Evolutionary conservation across 148 eudicot genomes (phyloP).

Genomic region (Linanthus parryae): DNA sequence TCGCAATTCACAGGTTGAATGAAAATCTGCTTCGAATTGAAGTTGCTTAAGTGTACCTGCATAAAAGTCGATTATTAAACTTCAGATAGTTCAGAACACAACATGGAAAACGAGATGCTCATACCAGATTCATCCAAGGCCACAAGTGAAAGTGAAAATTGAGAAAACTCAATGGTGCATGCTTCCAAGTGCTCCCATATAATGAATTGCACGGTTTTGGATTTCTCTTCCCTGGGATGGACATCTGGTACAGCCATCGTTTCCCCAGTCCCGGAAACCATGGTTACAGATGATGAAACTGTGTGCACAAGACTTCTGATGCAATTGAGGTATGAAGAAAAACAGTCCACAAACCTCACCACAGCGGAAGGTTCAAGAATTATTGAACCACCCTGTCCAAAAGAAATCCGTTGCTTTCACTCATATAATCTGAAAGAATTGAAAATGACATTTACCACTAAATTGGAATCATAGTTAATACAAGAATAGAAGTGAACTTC

Average conservation of each 20-base stretch:
- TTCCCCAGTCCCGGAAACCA: conserved; percentile 24
- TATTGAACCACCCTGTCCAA: conserved; percentile 68
- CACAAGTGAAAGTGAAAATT: conserved; percentile 50
- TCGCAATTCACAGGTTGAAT: conserved; percentile 30
- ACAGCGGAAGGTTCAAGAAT: conserved; percentile 47
- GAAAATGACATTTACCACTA: too few relatives aligned
- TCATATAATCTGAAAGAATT: too few relatives aligned
- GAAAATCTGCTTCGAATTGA: conserved; percentile 42
- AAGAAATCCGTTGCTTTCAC: too few relatives aligned
- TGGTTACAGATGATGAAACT: conserved; percentile 14
- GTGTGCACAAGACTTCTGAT: conserved; percentile 33
- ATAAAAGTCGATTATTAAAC: conserved; percentile 9
- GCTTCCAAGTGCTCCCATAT: conserved; percentile 42
- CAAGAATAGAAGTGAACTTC: too few relatives aligned
- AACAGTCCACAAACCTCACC: conserved; percentile 39
- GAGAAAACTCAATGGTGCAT: conserved; percentile 42
- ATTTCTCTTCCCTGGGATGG: conserved; percentile 16
- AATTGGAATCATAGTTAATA: too few relatives aligned
- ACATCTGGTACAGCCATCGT: conserved; percentile 16
- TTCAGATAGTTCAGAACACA: background rate
- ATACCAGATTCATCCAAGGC: conserved; percentile 65
- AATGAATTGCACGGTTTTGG: conserved; percentile 16
- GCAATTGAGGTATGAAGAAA: conserved; percentile 32
- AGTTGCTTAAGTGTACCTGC: conserved; percentile 71
- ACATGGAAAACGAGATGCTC: conserved; percentile 4